These are phyloP conservation scores for Psilocybe cubensis DNA, from an alignment of 768 basidiomycete genomes.

Conservation along the genomic window DNA sequence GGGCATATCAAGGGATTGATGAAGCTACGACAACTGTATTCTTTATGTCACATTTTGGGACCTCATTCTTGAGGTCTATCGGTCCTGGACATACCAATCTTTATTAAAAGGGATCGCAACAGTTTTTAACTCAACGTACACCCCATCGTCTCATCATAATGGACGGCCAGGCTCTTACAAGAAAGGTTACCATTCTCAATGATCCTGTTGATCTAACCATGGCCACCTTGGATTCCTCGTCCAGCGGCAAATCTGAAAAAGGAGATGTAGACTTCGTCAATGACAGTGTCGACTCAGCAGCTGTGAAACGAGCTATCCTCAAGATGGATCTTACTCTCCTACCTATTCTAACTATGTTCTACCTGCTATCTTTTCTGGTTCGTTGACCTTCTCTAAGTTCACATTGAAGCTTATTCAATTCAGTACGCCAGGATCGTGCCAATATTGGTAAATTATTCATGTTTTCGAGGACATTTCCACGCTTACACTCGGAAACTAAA, in stretches of 20 bases:
- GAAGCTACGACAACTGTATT: no score
- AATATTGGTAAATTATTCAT: slow-evolving; percentile 31
- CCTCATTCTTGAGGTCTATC: no score
- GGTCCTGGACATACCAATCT: no score
- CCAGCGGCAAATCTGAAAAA: neutral
- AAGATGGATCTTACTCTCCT: slow-evolving; percentile 34
- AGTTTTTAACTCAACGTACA: no score
- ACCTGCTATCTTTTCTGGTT: slow-evolving; percentile 41
- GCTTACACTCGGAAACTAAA: slow-evolving; percentile 27
- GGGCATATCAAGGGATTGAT: neutral
- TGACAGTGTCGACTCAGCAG: neutral
- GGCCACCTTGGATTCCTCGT: neutral
- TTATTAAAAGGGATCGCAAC: no score
- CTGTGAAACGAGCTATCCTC: slow-evolving; percentile 22
- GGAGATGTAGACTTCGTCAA: slow-evolving; percentile 1
- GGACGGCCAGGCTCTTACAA: neutral
- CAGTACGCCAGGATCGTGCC: slow-evolving; percentile 30
- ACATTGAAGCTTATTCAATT: neutral
- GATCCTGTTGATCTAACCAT: neutral
- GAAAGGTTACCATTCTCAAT: neutral
- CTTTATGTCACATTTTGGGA: no score
- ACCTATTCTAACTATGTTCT: slow-evolving; percentile 41
- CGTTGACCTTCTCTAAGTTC: neutral
- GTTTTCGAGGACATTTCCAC: slow-evolving; percentile 28
- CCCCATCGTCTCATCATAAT: no score